These are phyloP conservation scores for Amanita fuliginea DNA, from an alignment of 768 basidiomycete genomes.

Conservation along the genomic window DNA sequence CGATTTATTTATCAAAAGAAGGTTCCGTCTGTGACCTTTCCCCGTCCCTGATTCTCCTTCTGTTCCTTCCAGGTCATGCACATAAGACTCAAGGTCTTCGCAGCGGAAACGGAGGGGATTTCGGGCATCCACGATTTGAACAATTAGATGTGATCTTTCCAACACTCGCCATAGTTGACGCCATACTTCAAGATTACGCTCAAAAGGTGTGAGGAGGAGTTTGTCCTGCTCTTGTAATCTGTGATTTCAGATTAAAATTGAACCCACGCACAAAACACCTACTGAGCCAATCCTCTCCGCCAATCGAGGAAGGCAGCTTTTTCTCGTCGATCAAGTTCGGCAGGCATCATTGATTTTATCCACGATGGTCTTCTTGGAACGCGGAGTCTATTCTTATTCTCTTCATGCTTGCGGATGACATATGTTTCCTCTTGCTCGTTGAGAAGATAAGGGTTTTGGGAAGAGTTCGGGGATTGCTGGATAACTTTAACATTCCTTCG, in stretches of 20 bases:
- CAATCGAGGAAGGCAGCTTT: constrained; percentile 87
- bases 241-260: neutral
- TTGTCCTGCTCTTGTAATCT: constrained; percentile 84
- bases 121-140: constrained; percentile 94
- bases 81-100: constrained; percentile 82
- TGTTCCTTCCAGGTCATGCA: constrained; percentile 70
- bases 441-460: constrained; percentile 81
- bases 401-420: constrained; percentile 60
- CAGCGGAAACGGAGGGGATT: constrained; percentile 91
- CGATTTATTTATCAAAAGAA: constrained; percentile 92
- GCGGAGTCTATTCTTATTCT: constrained; percentile 62
- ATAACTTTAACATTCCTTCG: constrained; percentile 75
- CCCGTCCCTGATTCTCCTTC: constrained; percentile 77
- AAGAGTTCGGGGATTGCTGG: constrained; percentile 37
- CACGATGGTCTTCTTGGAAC: constrained; percentile 88
- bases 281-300: constrained; percentile 89
- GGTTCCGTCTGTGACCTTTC: constrained; percentile 56
- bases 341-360: constrained; percentile 69
- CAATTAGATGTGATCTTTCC: constrained; percentile 87
- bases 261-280: constrained; percentile 20
- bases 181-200: constrained; percentile 98
- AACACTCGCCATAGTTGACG: constrained; percentile 95
- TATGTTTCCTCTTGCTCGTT: constrained; percentile 73
- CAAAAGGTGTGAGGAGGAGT: constrained; percentile 91
- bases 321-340: constrained; percentile 81